phyloP scores from a whole-genome alignment of 2,329 filamentous ascomycete species.

The Epichloe gansuensis region DNA sequence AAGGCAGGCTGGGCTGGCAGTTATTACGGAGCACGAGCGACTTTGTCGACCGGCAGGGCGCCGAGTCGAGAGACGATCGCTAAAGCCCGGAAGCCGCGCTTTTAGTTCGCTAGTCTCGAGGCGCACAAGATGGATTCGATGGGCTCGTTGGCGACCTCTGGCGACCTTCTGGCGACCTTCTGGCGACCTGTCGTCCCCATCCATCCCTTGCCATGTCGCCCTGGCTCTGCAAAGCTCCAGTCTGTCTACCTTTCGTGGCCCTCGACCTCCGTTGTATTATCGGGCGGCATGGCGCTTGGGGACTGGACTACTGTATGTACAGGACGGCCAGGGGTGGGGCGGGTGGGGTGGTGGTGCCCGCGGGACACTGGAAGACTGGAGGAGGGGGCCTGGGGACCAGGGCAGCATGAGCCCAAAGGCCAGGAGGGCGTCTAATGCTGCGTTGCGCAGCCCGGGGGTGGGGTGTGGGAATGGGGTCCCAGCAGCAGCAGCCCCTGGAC shows the following conservation, averaged over 20 bases:
- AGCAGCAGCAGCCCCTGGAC: no score
- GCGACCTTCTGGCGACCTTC: neutral
- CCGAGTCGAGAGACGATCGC: constrained; percentile 10
- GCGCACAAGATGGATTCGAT: constrained; percentile 1
- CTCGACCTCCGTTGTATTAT: neutral
- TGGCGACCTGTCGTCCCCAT: neutral
- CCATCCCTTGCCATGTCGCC: neutral
- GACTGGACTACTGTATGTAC: neutral
- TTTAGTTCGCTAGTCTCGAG: constrained; percentile 7
- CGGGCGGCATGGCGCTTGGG: constrained; percentile 10
- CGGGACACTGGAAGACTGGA: neutral
- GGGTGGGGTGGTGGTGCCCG: neutral
- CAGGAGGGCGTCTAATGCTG: no score
- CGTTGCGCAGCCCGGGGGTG: no score
- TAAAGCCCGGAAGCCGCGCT: constrained; percentile 11
- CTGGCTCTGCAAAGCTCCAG: neutral
- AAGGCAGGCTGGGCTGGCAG: neutral
- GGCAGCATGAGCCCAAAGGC: no score
- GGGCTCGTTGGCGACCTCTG: neutral
- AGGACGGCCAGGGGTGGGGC: neutral
- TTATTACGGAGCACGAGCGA: neutral
- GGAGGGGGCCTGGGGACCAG: no score
- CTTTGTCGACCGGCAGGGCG: constrained; percentile 2
- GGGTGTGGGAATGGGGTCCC: no score
- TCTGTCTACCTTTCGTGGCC: neutral